Evolutionary conservation across 2,329 filamentous ascomycete genomes (phyloP).

Genomic region (Pseudopithomyces chartarum): DNA sequence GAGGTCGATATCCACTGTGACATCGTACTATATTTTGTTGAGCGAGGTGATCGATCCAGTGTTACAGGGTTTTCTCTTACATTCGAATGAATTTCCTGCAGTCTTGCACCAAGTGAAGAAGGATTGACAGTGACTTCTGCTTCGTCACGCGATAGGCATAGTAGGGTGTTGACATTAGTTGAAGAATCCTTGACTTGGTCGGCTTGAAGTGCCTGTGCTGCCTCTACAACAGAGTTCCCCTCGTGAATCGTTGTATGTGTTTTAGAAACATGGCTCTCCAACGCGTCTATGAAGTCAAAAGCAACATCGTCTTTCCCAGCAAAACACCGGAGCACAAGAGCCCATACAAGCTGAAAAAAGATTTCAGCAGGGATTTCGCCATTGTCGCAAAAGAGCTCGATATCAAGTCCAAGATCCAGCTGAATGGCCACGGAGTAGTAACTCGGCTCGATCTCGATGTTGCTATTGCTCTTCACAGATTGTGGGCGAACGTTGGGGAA

Average conservation of each 20-base stretch:
- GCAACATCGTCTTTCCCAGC: background rate
- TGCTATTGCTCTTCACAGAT: background rate
- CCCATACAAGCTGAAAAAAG: background rate
- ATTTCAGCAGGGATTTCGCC: background rate
- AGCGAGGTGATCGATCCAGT: background rate
- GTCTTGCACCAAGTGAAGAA: background rate
- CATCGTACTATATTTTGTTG: background rate
- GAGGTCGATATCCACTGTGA: background rate
- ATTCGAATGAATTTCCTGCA: background rate
- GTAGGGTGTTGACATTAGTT: background rate
- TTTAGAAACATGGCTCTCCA: background rate
- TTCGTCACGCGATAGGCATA: background rate
- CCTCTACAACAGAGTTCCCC: background rate
- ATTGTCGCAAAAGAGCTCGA: slow-evolving; percentile 1
- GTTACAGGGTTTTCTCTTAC: background rate
- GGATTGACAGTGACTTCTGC: background rate
- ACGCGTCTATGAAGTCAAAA: background rate
- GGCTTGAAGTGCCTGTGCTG: background rate
- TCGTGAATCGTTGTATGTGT: background rate
- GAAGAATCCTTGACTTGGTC: background rate
- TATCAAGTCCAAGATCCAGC: background rate
- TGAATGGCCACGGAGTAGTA: background rate
- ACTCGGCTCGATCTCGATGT: background rate
- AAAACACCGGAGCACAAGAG: slow-evolving; percentile 1
- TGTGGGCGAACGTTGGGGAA: background rate